Base-by-base conservation (phyloP, 495 filamentous ascomycete genomes). In the Glarea lozoyensis region DNA sequence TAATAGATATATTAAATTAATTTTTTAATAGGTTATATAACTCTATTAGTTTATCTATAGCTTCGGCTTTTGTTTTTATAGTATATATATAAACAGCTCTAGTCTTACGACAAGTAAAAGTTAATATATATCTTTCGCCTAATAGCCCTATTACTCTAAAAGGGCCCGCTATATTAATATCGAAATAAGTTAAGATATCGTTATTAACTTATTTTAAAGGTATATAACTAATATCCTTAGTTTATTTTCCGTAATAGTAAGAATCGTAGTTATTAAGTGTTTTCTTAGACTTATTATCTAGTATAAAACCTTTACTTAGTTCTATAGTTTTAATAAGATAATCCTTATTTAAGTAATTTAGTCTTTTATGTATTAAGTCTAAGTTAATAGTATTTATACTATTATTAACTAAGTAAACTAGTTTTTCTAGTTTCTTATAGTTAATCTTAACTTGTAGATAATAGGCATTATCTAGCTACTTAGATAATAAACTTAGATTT, bases 41-140 rank as follows among this genome's bases (percentile, higher is more conserved):
- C n/a, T n/a, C n/a, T n/a, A n/a, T n/a, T n/a, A n/a, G n/a, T n/a
- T 35, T 35, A 35, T 35, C 16, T 45, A 37, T 45, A 45, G 18
- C n/a, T 21, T 27, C 18, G 12, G 2, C 25, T 39, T 45, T 45
- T 29, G 4, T 27, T 35, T 45, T 45, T 21, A 45, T 38, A 37
- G 11, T n/a, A 24, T 45, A 45, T 6, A 45, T 30, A 7, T 37
- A 45, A 10, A 43, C 20, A 18, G 30, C 10, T 25, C 31, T 43
- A 43, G 12, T 43, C 22, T 9, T 31, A n/a, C 41, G 12, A 30
- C 15, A 35, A 5, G 20, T 43, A 35, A 43, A 32, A 35, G 31
- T 43, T 21, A 43, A 15, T 24, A 43, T 35, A 43, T 43, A 43
- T 2, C 31, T 23, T 36, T 43, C 31, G 7, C 31, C 41, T 43